phyloP scores from a whole-genome alignment of 805 yeast genomes.

The Metschnikowia orientalis region DNA sequence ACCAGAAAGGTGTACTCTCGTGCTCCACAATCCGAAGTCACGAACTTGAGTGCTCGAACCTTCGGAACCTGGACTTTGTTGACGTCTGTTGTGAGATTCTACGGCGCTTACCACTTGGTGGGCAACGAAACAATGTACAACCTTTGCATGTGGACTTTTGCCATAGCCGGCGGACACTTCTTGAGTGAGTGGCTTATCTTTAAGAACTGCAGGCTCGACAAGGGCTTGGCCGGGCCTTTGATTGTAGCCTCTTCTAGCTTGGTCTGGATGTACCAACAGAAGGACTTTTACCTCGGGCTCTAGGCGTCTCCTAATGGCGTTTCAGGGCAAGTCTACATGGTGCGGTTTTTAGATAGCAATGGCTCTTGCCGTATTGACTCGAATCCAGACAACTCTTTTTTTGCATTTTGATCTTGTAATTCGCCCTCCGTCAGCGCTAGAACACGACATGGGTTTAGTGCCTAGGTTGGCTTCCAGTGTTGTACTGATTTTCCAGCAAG shows the following conservation, averaged over 20 bases:
- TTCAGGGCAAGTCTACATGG: no score
- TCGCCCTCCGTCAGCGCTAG: no score
- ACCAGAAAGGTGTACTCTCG: constrained; percentile 74
- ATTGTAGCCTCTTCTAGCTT: constrained; percentile 66
- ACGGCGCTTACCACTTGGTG: constrained; percentile 73
- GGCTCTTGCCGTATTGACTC: no score
- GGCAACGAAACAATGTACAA: constrained; percentile 68
- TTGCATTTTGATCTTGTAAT: no score
- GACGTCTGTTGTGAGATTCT: constrained; percentile 77
- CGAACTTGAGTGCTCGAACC: constrained; percentile 80
- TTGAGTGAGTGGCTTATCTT: constrained; percentile 75
- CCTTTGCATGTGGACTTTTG: constrained; percentile 73
- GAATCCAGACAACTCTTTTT: no score
- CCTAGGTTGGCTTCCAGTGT: no score
- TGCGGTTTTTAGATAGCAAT: no score
- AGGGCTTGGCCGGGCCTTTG: constrained; percentile 86
- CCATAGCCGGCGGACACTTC: constrained; percentile 82
- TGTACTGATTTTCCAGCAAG: no score
- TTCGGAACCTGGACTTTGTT: constrained; percentile 97
- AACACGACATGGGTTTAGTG: no score
- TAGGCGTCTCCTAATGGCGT: background rate
- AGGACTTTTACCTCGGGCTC: constrained; percentile 55
- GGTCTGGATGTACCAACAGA: constrained; percentile 75
- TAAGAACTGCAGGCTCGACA: constrained; percentile 77
- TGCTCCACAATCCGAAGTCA: constrained; percentile 31